Evolutionary conservation across 2,329 filamentous ascomycete species (phyloP), one percentile per base, ranked within the genome.

Genomic region (Amauroascus verrucosus): DNA sequence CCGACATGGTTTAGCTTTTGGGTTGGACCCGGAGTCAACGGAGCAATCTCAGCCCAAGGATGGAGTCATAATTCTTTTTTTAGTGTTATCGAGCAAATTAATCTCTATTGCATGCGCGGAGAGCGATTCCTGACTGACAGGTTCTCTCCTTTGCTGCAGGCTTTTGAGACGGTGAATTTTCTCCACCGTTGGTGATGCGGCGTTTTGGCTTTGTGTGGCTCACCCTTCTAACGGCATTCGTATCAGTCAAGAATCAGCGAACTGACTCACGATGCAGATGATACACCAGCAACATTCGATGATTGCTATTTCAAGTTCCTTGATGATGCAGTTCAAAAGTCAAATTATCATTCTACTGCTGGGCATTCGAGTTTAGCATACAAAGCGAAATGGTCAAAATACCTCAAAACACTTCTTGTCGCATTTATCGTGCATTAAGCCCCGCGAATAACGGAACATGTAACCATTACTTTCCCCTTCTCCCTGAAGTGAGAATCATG

Each of bases 1-100:
- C 30, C 37, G 46, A 38, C 46, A 48, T 48, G 46, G 46, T 22
- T 32, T 7, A 28, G 32, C 20, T 35, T 38, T 48, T 37, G 46
- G 46, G 18, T 48, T 40, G 45, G 30, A 20, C 32, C 38, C 30
- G 45, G 9, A 22, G 45, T 22, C 8, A 11, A 30, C 6, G 16
- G 22, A 20, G 26, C 26, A 33, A 47, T 4, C 11, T 14, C 20
- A 47, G 44, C 14, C 16, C 6, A 18, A 47, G 9, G 46, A 38
- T 28, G 33, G 18, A 22, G 20, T 28, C 41, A 38, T 38, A 37
- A 20, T 14, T 14, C 13, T 33, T 32, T 20, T 20, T 46, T 11
- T 46, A 38, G 35, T 38, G 14, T 3, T 35, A 13, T 13, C 32
- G 3, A 9, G 26, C 9, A 30, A n/a, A 8, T 11, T 35, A 35